Evolutionary conservation across 2,329 filamentous ascomycete species (phyloP), one percentile per base, ranked within the genome.

Genomic region (Fusarium redolens): DNA sequence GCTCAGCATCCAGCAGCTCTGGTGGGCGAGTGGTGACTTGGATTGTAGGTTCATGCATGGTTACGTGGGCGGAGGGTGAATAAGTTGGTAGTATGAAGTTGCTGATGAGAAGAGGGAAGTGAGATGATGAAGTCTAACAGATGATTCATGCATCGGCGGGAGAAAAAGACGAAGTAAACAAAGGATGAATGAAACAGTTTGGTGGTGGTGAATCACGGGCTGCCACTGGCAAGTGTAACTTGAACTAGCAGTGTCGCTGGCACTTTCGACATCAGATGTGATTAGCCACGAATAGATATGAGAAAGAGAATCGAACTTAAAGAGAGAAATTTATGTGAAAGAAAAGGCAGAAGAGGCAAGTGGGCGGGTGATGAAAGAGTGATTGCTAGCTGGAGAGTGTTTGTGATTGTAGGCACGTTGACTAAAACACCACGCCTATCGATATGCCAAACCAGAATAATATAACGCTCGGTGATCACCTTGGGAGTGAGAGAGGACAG

Each of bases 191-290:
- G 25, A 28, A 17, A 13, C 11, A 7, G 22, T 50, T 37, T n/a
- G 55, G 18, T 55, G 44, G 15, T 18, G 15, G 38, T 58, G 22
- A 50, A 58, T 30, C 41, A 50, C 22, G 14, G 55, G 30, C 22
- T 8, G 30, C 13, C 55, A 58, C 41, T 57, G 54, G 31, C 41
- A 57, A 22, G 31, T 37, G 41, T 50, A 58, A 58, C 40, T 58
- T 30, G 41, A 28, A 22, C 31, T 44, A 22, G 8, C 17, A 44
- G 20, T 17, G 15, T 4, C 15, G 10, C 30, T n/a, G 31, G 30
- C 30, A 31, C 41, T 30, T 17, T 40, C 3, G 18, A 40, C 22
- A n/a, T 28, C 18, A n/a, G 18, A 40, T 13, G 14, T 15, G 22
- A 30, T 3, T 7, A n/a, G 18, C 18, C 33, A 12, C 3, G 7